A percentile compares a stretch with the other conserved stretches of the same genome.
phyloP scores from a whole-genome alignment of 2,329 filamentous ascomycete genomes.

The Calonectria henricotiae region DNA sequence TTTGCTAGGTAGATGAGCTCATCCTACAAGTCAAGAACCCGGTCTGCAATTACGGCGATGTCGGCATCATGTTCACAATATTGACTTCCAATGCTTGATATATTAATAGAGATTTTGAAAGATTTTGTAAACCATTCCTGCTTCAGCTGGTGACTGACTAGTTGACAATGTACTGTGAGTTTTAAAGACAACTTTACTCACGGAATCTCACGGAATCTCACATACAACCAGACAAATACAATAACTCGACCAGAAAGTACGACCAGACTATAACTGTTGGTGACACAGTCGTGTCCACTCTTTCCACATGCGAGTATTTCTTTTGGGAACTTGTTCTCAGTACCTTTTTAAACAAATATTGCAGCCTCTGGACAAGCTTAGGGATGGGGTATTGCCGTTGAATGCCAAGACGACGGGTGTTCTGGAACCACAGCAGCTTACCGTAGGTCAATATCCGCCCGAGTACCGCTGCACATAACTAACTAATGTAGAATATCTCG shows the following conservation, averaged over 20 bases:
- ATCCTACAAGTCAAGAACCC: conserved; percentile 39
- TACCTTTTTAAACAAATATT: not conserved
- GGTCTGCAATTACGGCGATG: not conserved
- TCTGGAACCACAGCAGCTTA: conserved; percentile 36
- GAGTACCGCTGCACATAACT: not conserved
- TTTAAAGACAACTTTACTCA: too few species aligned
- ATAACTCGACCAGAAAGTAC: conserved; percentile 40
- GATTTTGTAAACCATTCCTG: conserved; percentile 23
- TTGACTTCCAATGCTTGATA: conserved; percentile 3
- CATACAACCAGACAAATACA: conserved; percentile 32
- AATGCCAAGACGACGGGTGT: conserved; percentile 44
- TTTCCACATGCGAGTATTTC: conserved; percentile 34
- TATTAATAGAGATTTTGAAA: conserved; percentile 1
- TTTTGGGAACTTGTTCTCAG: not conserved
- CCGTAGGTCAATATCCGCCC: conserved; percentile 2
- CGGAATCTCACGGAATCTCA: not conserved
- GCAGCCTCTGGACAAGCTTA: conserved; percentile 39
- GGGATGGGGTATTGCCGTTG: conserved; percentile 44
- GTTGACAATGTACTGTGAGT: conserved; percentile 40
- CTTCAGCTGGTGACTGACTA: conserved; percentile 31
- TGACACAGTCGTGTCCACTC: conserved; percentile 31
- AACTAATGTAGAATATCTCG: conserved; percentile 35
- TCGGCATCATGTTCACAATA: conserved; percentile 8
- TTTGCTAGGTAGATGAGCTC: conserved; percentile 39
- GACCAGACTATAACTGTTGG: conserved; percentile 39